Base-by-base conservation (phyloP, 805 yeast species). In the Cyberlindnera japonica region DNA sequence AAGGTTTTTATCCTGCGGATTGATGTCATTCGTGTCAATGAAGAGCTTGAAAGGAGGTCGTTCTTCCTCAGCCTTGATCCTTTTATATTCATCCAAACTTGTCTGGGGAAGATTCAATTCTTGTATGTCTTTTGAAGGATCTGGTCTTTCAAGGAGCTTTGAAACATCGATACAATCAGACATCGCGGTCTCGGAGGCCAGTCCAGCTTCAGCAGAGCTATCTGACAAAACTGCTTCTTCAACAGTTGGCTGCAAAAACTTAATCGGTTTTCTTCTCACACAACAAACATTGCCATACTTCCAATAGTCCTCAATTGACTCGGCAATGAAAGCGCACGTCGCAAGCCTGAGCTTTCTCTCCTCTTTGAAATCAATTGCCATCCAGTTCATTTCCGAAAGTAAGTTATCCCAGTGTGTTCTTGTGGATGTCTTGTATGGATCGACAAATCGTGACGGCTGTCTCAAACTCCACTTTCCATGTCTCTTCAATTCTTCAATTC, bases 401-500 rank as follows among this genome's bases (percentile, higher is more conserved):
- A 91, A 47, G 43, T 72, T 63, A 51, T 83, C 91, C 87, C 95
- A 79, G 48, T 85, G 90, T 4, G 79, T 65, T 11, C 37, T 41
- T 22, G 68, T 65, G n/a, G 57, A 57, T 12, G 66, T 59, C 37
- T 49, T 53, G 11, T 52, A 33, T 0, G 98, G 96, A 49, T 87
- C 95, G 11, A 70, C 55, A 53, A 72, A 82, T 47, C 75, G 72
- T 38, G 74, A 68, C 0, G 95, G 95, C 59, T 93, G 99, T 38
- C 95, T 72, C 38, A 93, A 67, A 17, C 95, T 82, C 98, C 99
- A 93, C 53, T 85, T 80, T 2, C 86, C 84, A 43, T 83, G 82
- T 34, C 95, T 70, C 59, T 88, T 87, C 47, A 93, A 69, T 59
- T 91, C 98, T 56, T 91, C 98, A 34, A 93, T 90, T 45, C 98